Percentiles rank a stretch among this genome's conserved stretches.
Conservation (phyloP, 306 rosid species). For the Herpetospermum pedunculosum region DNA sequence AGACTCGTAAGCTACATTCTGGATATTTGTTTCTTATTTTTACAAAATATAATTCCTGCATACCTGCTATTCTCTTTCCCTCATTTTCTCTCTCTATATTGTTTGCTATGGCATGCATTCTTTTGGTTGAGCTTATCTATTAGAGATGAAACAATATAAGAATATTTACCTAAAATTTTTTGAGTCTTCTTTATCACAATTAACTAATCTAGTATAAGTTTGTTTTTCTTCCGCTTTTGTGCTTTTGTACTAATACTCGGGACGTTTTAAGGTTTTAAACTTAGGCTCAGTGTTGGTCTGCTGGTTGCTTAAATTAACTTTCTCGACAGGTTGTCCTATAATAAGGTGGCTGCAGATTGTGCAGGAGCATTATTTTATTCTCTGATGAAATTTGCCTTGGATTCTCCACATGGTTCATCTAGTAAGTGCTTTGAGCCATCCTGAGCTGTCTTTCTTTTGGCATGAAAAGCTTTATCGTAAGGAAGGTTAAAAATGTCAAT, state of each 20-base stretch:
- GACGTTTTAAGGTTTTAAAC: background rate
- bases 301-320: background rate
- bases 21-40: background rate
- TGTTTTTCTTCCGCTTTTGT: background rate
- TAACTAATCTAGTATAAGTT: background rate
- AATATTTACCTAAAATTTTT: background rate
- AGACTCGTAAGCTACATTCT: background rate
- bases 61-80: background rate
- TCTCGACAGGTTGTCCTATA: slow-evolving; percentile 64
- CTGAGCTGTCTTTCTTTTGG: background rate
- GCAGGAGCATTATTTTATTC: slow-evolving; percentile 90
- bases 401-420: slow-evolving; percentile 46
- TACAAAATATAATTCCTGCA: background rate
- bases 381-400: slow-evolving; percentile 60
- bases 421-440: slow-evolving; percentile 31
- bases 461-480: slow-evolving; percentile 10
- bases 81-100: background rate
- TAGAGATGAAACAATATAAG: background rate
- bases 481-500: background rate
- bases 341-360: slow-evolving; percentile 71
- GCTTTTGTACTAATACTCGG: background rate
- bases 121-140: background rate
- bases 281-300: background rate
- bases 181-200: background rate
- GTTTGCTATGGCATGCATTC: background rate